Evolutionary conservation across 2,329 filamentous ascomycete species (phyloP), one percentile per base, ranked within the genome.

Genomic region (Tolypocladium ovalisporum): DNA sequence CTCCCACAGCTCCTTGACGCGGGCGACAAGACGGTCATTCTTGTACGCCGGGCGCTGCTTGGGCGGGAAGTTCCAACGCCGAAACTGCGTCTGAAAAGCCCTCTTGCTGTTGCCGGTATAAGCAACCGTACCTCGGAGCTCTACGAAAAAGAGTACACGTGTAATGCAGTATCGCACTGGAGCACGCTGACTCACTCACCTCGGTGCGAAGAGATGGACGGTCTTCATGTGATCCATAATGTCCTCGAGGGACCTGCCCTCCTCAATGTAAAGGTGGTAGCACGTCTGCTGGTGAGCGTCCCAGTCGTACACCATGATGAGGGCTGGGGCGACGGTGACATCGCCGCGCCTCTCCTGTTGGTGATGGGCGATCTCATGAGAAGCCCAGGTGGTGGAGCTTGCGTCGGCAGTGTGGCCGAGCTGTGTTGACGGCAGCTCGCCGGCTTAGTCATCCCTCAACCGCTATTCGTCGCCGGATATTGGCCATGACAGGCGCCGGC

Each of bases 1-100:
- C 68, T 89, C 85, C 89, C 89, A 94, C 64, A 94, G 77, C 71
- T 92, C 82, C 66, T 84, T 85, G 60, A 93, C 80, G 35, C 89
- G 83, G 22, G 79, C 80, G 44, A 89, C 82, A 9, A 93, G 79
- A 29, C 75, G 76, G 17, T 78, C 75, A 67, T 90, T 87, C 66
- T 87, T 88, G 67, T 90, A 83, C 1, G 85, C 84, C 0, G 85
- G 84, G 59, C 86, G 84, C 63, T 88, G 84, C 68, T 90, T 90
- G 58, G 80, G 82, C 17, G 89, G 88, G 63, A 94, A 93, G 9
- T 83, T 81, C 90, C 90, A 94, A 68, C 83, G 79, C 66, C 85
- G 87, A 71, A 91, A 89, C 63, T 90, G 87, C 4, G 79, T 84
- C 70, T 90, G 88, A 60, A 87, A 90, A 49, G 86, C 85, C 59